Evolutionary conservation across 495 filamentous ascomycete genomes (phyloP), one percentile per base, ranked within the genome.

Genomic region (Trypethelium eluteriae): DNA sequence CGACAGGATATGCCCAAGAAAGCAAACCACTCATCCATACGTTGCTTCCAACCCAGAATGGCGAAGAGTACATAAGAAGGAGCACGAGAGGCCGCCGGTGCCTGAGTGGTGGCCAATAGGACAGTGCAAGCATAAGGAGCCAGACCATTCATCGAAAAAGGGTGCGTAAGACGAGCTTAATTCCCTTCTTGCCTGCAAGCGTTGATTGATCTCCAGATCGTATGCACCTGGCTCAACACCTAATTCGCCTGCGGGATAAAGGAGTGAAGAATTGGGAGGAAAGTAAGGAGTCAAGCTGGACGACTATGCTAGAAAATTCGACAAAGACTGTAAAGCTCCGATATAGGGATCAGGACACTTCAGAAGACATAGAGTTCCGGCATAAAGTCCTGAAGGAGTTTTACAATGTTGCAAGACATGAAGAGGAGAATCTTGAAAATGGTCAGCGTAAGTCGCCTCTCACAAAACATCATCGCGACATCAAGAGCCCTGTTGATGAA

Each of bases 11-110:
- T 89, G 92, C 62, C 89, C 92, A 0, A 90, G 89, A 68, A 97
- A 97, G 74, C 91, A 96, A 73, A 86, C 87, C 0, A 87, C 82
- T 56, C 86, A 89, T 69, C 93, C 93, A 0, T 97, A 96, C 75
- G 14, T 59, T 3, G 6, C 34, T 18, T 59, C 53, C 18, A 14
- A 59, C 18, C 5, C 3, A 14, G 6, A 59, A 14, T 59, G 53
- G 53, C 18, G 32, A 34, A 34, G 36, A 14, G 32, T 35, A 3
- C 53, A 59, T 36, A 36, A 88, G 35, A 39, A 59, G 81, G 50
- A 53, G 11, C 39, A 47, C 5, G 56, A 64, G 36, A 16, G 16
- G 12, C 64, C 62, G 39, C 87, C 82, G 56, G 84, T 84, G 39
- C 93, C 93, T 11, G 80, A 80, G 18, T 96, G 91, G 90, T 97